phyloP scores from a whole-genome alignment of 2,329 filamentous ascomycete species.

The Atkinsonella hypoxylon region DNA sequence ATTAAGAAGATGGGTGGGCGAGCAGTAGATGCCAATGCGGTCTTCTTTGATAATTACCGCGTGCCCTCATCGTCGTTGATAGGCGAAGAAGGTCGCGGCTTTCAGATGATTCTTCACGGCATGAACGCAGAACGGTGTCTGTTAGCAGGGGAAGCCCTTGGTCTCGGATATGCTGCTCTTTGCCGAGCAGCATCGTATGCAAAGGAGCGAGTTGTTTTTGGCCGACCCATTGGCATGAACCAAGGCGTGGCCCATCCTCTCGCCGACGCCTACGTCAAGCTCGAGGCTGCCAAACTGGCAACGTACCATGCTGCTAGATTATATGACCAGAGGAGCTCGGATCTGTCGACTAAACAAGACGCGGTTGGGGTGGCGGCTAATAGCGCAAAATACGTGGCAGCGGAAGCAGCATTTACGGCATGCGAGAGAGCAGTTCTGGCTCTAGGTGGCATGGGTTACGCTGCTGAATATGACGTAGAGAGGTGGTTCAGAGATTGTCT shows the following conservation, averaged over 20 bases:
- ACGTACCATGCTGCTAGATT: conserved; percentile 53
- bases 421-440: conserved; percentile 49
- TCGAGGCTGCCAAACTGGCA: conserved; percentile 53
- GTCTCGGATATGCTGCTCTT: conserved; percentile 63
- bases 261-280: conserved; percentile 51
- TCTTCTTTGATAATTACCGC: conserved; percentile 72
- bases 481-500: conserved; percentile 53
- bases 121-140: conserved; percentile 73
- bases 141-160: conserved; percentile 67
- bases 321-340: conserved; percentile 43
- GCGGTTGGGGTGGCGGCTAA: conserved; percentile 54
- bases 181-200: conserved; percentile 54
- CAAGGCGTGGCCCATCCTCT: conserved; percentile 55
- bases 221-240: conserved; percentile 53
- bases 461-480: conserved; percentile 53
- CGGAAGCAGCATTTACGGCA: conserved; percentile 50
- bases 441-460: conserved; percentile 54
- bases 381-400: conserved; percentile 59
- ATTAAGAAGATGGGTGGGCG: conserved; percentile 82
- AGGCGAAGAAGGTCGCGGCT: conserved; percentile 62
- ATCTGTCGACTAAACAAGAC: conserved; percentile 38
- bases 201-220: conserved; percentile 52
- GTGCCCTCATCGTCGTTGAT: conserved; percentile 54
- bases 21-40: conserved; percentile 74
- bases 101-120: conserved; percentile 66